Base-by-base conservation (phyloP, 2,329 filamentous ascomycete genomes). In the Stromatinia cepivora region DNA sequence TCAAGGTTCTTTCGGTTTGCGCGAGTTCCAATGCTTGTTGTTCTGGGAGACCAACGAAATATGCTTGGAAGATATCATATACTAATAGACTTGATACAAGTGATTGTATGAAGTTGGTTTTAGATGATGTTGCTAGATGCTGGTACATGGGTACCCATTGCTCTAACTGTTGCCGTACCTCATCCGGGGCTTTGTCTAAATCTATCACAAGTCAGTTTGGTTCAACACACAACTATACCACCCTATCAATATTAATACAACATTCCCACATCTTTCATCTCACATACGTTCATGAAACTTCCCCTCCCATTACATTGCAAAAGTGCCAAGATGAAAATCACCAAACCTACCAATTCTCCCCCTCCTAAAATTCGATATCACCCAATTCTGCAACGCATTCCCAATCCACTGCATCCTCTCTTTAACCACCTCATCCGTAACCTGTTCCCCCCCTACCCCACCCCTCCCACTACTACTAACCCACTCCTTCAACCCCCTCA, bases 381-480 rank as follows among this genome's bases (percentile, higher is more conserved):
- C 86, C 90, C 90, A 93, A 74, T 92, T 92, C 79, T 92, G 89
- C 73, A 92, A 79, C 34, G 89, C 86, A 74, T 92, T 90, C 28
- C 86, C 86, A 59, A 92, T 78, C 69, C 85, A 83, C 63, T 84
- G 82, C 82, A 91, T 86, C 13, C 84, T 82, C 64, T 90, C 86
- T 2, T 82, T 85, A 76, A 92, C 86, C 15, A 88, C 86, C 78
- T 90, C 88, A 75, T 93, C 90, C 71, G 87, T 88, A 58, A 82
- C 79, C 71, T 89, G 86, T 31, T 85, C 85, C 42, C 87, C 87
- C 6, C 56, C 66, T 3, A 54, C 48, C 15, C 66, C 66, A 63
- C 84, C 82, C 45, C 88, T 82, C 13, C 89, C 91, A 72, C 86
- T 87, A 31, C 84, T 86, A 75, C 90, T 91, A 69, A 92, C 89